Percentiles rank a stretch among this genome's conserved stretches.
These are phyloP conservation scores for Medicago arabica DNA, from an alignment of 306 rosid genomes.

Conservation along the genomic window DNA sequence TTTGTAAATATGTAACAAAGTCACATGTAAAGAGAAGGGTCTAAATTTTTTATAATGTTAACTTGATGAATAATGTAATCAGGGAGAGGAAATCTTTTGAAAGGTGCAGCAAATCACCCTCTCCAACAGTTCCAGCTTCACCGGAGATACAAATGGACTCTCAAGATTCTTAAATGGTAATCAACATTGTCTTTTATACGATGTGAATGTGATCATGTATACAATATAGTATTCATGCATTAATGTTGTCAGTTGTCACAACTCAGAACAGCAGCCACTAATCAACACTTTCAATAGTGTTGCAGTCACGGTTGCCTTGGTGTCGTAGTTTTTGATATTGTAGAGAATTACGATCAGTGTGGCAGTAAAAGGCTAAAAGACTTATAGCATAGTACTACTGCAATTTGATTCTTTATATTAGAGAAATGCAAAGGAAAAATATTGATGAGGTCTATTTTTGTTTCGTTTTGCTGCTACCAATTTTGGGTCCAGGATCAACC, in stretches of 20 bases:
- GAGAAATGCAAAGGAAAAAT: background rate
- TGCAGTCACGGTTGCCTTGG: background rate
- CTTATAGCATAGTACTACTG: background rate
- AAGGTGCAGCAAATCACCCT: background rate
- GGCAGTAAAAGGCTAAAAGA: background rate
- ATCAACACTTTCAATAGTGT: background rate
- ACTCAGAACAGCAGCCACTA: background rate
- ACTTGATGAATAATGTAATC: too few species aligned
- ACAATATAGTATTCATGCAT: background rate
- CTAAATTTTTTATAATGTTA: background rate
- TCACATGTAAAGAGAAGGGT: background rate
- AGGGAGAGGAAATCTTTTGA: too few species aligned
- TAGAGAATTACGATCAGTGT: too few species aligned
- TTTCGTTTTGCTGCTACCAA: slow-evolving; percentile 2
- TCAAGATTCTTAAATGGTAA: background rate
- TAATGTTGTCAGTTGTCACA: background rate
- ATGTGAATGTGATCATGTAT: background rate
- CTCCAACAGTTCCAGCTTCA: background rate
- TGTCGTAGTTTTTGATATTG: background rate
- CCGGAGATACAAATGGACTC: too few species aligned
- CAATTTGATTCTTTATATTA: background rate
- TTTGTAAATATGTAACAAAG: background rate
- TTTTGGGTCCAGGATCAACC: slow-evolving; percentile 56
- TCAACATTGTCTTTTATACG: background rate
- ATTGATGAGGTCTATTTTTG: background rate